A percentile compares a stretch with the other conserved stretches of the same genome.
Conservation (phyloP, 2,329 filamentous ascomycete species). For the Aspergillus neotritici region DNA sequence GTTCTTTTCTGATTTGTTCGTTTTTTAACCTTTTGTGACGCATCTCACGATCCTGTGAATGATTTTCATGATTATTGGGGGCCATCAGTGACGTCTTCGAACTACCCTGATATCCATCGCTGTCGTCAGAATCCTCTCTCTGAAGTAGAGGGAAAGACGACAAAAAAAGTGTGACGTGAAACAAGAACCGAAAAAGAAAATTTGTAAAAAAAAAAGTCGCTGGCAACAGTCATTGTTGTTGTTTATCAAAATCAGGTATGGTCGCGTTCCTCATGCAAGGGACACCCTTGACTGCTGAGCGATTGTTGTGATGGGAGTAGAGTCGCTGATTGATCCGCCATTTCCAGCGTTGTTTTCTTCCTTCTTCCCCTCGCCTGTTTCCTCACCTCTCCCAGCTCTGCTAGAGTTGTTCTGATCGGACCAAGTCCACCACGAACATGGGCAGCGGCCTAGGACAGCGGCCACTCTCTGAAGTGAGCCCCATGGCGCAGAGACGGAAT, state of each 20-base stretch:
- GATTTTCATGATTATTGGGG: too few relatives aligned
- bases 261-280: slow-evolving; percentile 16
- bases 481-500: slow-evolving; percentile 79
- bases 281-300: slow-evolving; percentile 6
- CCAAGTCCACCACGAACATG: slow-evolving; percentile 59
- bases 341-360: slow-evolving; percentile 10
- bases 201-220: slow-evolving; percentile 5
- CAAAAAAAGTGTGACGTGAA: neutral
- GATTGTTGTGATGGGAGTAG: slow-evolving; percentile 7
- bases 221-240: slow-evolving; percentile 11
- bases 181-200: slow-evolving; percentile 5
- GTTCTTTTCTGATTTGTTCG: too few relatives aligned
- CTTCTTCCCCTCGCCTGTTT: slow-evolving; percentile 10
- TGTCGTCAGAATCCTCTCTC: too few relatives aligned
- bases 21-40: too few relatives aligned
- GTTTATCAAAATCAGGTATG: slow-evolving; percentile 19
- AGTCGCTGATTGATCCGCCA: slow-evolving; percentile 11
- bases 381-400: slow-evolving; percentile 3
- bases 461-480: slow-evolving; percentile 83
- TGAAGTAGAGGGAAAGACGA: too few relatives aligned
- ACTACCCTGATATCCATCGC: too few relatives aligned
- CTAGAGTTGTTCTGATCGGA: neutral
- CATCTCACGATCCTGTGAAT: too few relatives aligned
- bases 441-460: slow-evolving; percentile 56
- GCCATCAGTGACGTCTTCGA: too few relatives aligned